A percentile compares a stretch with the other conserved stretches of the same genome.
Evolutionary conservation across 305 asterid species (phyloP).

Genomic region (Solanum hybrid): DNA sequence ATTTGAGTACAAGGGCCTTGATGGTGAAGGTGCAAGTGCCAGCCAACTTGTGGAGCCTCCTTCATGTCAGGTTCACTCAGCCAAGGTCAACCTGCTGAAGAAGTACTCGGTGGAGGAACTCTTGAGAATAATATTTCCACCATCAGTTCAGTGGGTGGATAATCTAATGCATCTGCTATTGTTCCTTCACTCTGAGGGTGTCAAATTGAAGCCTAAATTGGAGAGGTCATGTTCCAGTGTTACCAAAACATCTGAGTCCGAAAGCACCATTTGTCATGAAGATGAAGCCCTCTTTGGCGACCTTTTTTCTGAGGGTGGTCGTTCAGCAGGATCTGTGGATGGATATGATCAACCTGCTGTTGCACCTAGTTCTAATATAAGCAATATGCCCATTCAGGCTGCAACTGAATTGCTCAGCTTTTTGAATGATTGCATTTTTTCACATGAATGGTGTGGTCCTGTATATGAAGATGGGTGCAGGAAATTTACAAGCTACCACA

Average conservation of each 20-base stretch:
- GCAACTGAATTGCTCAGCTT: slow-evolving; percentile 64
- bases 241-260: slow-evolving; percentile 73
- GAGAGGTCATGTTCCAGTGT: slow-evolving; percentile 64
- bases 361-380: slow-evolving; percentile 45
- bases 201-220: slow-evolving; percentile 59
- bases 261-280: slow-evolving; percentile 65
- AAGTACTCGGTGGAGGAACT: slow-evolving; percentile 60
- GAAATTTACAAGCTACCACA: slow-evolving; percentile 49
- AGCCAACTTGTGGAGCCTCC: slow-evolving; percentile 31
- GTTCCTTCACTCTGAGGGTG: slow-evolving; percentile 83
- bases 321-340: slow-evolving; percentile 76
- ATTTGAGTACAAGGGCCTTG: slow-evolving; percentile 42
- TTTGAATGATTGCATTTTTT: slow-evolving; percentile 53
- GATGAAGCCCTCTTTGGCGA: slow-evolving; percentile 98
- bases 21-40: slow-evolving; percentile 17
- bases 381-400: slow-evolving; percentile 77
- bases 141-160: slow-evolving; percentile 77
- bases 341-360: slow-evolving; percentile 63
- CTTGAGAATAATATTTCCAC: slow-evolving; percentile 52
- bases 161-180: slow-evolving; percentile 56
- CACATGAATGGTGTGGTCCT: slow-evolving; percentile 65
- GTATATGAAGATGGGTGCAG: slow-evolving; percentile 57
- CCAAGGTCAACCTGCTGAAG: slow-evolving; percentile 43
- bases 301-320: slow-evolving; percentile 92
- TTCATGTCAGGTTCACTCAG: slow-evolving; percentile 37